Evolutionary conservation across 345 rosid genomes (phyloP).

Genomic region (Eutrema yunnanense): DNA sequence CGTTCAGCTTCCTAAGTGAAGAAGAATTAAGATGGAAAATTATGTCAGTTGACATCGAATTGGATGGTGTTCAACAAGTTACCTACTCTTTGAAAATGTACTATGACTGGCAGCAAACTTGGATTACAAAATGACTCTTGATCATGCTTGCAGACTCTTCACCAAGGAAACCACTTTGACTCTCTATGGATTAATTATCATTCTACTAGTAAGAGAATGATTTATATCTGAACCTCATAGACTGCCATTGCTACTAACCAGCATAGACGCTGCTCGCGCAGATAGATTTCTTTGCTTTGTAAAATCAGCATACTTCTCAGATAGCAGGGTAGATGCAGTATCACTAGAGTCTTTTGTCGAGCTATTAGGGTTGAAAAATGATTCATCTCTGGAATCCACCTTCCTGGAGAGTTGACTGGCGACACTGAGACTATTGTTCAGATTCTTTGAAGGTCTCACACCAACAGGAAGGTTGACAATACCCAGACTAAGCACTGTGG

Average conservation of each 20-base stretch:
- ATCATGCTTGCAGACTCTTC: not conserved
- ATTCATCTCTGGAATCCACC: constrained; percentile 35
- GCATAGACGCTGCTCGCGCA: constrained; percentile 90
- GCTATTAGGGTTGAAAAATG: constrained; percentile 33
- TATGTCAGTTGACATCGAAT: not conserved
- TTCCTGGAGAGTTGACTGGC: constrained; percentile 34
- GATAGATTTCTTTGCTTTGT: constrained; percentile 73
- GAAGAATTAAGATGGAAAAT: constrained; percentile 4
- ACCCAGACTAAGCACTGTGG: constrained; percentile 45
- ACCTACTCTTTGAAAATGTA: not conserved
- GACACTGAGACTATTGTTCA: constrained; percentile 27
- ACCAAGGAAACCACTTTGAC: not conserved
- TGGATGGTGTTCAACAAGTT: not conserved
- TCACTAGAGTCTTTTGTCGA: constrained; percentile 49
- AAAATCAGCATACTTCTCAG: constrained; percentile 50
- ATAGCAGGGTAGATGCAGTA: constrained; percentile 49
- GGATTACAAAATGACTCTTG: not conserved
- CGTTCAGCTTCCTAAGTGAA: constrained; percentile 74
- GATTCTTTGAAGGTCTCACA: constrained; percentile 56
- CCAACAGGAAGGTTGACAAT: constrained; percentile 83
- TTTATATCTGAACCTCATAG: not conserved
- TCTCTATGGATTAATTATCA: not conserved
- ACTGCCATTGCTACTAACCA: constrained; percentile 47
- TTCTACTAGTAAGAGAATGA: not conserved
- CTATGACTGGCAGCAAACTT: not conserved